These are phyloP conservation scores for Diaporthe capsici DNA, from an alignment of 2,329 filamentous ascomycete genomes.

Conservation along the genomic window DNA sequence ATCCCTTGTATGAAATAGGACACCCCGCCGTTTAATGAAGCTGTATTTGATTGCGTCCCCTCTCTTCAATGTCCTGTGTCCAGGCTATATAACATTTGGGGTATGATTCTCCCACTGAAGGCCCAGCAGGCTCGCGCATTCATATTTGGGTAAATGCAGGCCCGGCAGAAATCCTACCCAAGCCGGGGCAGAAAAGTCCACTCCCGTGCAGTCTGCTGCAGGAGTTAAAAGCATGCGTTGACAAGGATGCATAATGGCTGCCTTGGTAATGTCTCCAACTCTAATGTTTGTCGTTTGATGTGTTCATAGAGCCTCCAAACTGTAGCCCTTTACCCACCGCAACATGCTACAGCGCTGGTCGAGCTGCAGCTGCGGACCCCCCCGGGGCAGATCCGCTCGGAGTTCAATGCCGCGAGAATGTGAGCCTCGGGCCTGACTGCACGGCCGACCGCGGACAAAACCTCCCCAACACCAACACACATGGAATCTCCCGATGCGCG, in stretches of 20 bases:
- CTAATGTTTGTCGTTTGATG: not conserved
- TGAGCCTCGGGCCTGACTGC: not conserved
- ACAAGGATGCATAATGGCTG: not conserved
- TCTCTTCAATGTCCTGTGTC: not conserved
- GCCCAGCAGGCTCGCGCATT: not conserved
- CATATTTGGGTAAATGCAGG: constrained; percentile 5
- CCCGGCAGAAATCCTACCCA: constrained; percentile 1
- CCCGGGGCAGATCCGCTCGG: constrained; percentile 11
- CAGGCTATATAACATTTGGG: no score
- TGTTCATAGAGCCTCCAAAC: not conserved
- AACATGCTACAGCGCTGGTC: not conserved
- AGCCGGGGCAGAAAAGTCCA: not conserved
- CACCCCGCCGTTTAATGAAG: constrained; percentile 5
- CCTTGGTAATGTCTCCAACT: not conserved
- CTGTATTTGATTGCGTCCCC: not conserved
- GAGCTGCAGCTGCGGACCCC: not conserved
- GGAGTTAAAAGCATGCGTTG: not conserved
- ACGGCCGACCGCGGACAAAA: not conserved
- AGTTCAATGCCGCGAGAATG: not conserved
- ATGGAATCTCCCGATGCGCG: constrained; percentile 16
- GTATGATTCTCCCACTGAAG: not conserved
- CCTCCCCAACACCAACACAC: not conserved
- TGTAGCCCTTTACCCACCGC: not conserved
- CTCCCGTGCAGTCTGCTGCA: not conserved
- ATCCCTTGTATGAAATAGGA: constrained; percentile 12